Base-by-base conservation (phyloP, 2,329 filamentous ascomycete genomes). In the Botrytis deweyae region DNA sequence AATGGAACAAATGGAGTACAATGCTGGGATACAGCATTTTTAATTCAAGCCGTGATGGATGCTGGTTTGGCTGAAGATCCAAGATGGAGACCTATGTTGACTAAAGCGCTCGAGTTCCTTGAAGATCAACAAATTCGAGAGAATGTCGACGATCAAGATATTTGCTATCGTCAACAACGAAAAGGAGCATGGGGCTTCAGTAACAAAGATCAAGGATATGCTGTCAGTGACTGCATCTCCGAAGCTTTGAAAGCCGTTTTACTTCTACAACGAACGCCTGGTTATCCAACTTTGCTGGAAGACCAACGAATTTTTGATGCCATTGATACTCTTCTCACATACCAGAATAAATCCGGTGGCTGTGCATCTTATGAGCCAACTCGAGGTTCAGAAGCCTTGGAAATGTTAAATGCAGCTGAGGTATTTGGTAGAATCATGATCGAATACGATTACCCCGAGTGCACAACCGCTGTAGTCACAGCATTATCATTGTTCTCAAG, bases 1-100 rank as follows among this genome's bases (percentile, higher is more conserved):
- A 98, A 98, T 79, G 96, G 96, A 55, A 99, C 96, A 14, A 98
- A 99, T 78, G 96, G 96, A n/a, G 95, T 98, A 1, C 96, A 99
- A 82, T 92, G 91, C 76, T 99, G 96, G 96, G 96, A 99, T 81
- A 99, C 96, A 0, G 88, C 94, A 0, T 98, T 98, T 80, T 85
- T 92, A 29, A 93, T 98, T 49, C 94, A 97, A 82, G 91, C 93
- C 0, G 89, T 93, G 9, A 88, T 93, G 70, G 93, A 93, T 67
- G 91, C 93, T 10, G 94, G 93, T 0, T 87, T 98, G 40, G 91
- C 92, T n/a, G 84, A 90, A 44, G 90, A 97, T 66, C 86, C 90
- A 20, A 90, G 91, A 78, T 98, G 93, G 90, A 88, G 88, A 58
- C 90, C 92, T 0, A 97, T 98, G 92, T 87, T 99, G 42, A 87